A percentile compares a stretch with the other conserved stretches of the same genome.
phyloP scores from a whole-genome alignment of 2,329 filamentous ascomycete species.

The Aspergillus sp. region DNA sequence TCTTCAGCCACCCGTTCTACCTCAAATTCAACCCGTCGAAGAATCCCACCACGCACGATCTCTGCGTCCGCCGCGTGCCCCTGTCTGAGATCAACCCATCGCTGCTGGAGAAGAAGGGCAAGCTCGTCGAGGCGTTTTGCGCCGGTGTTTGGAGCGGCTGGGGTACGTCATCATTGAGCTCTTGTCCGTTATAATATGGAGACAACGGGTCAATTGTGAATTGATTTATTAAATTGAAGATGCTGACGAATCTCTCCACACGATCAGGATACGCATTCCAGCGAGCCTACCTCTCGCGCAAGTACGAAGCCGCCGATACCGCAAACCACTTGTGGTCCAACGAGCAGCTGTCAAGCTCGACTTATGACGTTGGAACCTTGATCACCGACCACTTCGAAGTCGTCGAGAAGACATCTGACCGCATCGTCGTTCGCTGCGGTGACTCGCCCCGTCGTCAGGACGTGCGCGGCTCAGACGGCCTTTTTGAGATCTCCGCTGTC shows the following conservation, averaged over 20 bases:
- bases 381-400: conserved; percentile 74
- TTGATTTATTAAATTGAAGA: neutral
- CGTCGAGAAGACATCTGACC: conserved; percentile 60
- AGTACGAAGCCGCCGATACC: conserved; percentile 59
- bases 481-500: conserved; percentile 64
- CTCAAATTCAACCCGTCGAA: conserved; percentile 60
- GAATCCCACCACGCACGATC: conserved; percentile 65
- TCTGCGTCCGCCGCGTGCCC: conserved; percentile 63
- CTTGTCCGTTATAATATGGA: neutral
- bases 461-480: conserved; percentile 61
- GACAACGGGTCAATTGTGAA: neutral
- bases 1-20: conserved; percentile 61
- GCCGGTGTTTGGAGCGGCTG: conserved; percentile 66
- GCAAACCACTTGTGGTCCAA: conserved; percentile 61
- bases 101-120: conserved; percentile 60
- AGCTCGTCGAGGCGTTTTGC: conserved; percentile 65
- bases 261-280: conserved; percentile 50
- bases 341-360: conserved; percentile 54
- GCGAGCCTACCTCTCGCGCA: conserved; percentile 58
- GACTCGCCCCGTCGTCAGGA: conserved; percentile 61
- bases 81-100: conserved; percentile 64
- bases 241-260: neutral
- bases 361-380: conserved; percentile 62
- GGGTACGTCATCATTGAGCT: conserved; percentile 48
- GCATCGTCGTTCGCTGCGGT: conserved; percentile 65